phyloP scores from a whole-genome alignment of 306 rosid genomes.

The Fagus crenata region DNA sequence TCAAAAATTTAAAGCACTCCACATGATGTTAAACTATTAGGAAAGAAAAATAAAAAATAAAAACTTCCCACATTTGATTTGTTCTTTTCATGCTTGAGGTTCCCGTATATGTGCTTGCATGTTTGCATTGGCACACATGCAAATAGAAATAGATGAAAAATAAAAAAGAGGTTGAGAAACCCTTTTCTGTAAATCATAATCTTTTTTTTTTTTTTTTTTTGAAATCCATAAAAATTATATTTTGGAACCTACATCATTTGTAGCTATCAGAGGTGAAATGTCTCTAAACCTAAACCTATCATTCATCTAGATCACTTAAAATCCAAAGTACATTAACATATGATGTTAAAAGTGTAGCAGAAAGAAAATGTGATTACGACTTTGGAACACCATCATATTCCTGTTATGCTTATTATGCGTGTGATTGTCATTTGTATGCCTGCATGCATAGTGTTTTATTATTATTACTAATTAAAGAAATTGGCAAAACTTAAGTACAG shows the following conservation, averaged over 20 bases:
- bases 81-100: too few relatives aligned
- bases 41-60: too few relatives aligned
- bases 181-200: not conserved
- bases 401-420: not conserved
- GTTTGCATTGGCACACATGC: too few relatives aligned
- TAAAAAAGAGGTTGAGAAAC: not conserved
- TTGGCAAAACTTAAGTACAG: too few relatives aligned
- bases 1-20: too few relatives aligned
- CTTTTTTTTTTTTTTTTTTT: not conserved
- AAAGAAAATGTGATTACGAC: not conserved
- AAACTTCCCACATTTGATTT: too few relatives aligned
- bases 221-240: not conserved
- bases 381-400: not conserved
- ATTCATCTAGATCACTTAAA: not conserved
- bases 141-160: not conserved
- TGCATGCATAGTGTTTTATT: not conserved
- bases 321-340: not conserved
- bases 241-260: not conserved
- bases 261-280: constrained; percentile 1
- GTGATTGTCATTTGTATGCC: not conserved
- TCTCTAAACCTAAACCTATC: not conserved
- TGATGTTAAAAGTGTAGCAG: not conserved
- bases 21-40: too few relatives aligned
- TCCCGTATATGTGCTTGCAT: too few relatives aligned
- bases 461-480: too few relatives aligned